Base-by-base conservation (phyloP, 1,284 basidiomycete species). In the Calocybe gambosa region DNA sequence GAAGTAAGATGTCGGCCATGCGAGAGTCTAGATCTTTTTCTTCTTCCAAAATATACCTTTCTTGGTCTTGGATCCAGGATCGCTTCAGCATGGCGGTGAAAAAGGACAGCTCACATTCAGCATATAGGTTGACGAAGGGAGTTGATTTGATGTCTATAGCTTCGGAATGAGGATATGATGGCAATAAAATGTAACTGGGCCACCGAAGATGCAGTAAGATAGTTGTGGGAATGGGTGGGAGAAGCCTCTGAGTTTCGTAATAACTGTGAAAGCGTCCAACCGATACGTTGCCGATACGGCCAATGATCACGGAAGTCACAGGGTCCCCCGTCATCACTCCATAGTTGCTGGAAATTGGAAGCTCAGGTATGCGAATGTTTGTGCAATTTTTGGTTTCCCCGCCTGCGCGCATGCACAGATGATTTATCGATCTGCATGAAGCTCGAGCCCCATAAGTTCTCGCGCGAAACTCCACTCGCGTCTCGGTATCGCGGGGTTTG, bases 401-500 rank as follows among this genome's bases (percentile, higher is more conserved):
- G 18, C 5, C 12, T 6, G 10, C n/a, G 31, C 38, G 23, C 5
- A 18, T 23, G 16, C 44, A 39, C 2, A 39, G 3, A 7, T 28
- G 18, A 23, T 45, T 45, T 8, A 45, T 16, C 10, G 25, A 45
- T 9, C 18, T 36, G 26, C 44, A 45, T 7, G 39, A 2, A 13
- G 44, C 37, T 12, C 44, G 36, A 25, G 44, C 44, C 3, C 44
- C 44, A 25, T 39, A 45, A 5, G 44, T 45, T 9, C 16, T 39
- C 12, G 44, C 44, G 20, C 44, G 44, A 15, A 45, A 45, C 13
- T 45, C 43, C 9, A 33, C 37, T 2, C n/a, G 10, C 20, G 18
- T 13, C 16, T 39, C 37, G 12, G 28, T 12, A 9, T 39, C 19
- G 8, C 36, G 36, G 2, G 29, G 37, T 3, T 39, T 20, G 13